These are phyloP conservation scores for Colletotrichum aenigma DNA, from an alignment of 2,329 filamentous ascomycete genomes.

Conservation along the genomic window DNA sequence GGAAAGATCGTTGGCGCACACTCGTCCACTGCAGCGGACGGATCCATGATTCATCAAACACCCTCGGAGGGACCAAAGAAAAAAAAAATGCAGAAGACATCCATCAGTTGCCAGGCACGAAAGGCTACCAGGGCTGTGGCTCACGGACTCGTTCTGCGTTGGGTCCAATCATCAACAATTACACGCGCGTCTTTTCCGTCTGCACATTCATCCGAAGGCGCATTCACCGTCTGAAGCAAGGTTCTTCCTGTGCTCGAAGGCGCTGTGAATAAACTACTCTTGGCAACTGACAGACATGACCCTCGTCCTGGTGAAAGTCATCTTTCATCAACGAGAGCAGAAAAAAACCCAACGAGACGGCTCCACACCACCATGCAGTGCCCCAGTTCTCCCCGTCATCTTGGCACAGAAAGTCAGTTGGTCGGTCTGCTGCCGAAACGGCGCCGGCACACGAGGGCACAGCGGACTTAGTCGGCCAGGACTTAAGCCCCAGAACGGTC, in stretches of 20 bases:
- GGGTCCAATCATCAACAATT: neutral
- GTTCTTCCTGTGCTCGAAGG: neutral
- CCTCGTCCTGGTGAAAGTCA: neutral
- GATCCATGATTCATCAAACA: conserved; percentile 16
- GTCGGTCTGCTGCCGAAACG: neutral
- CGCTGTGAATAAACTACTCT: conserved; percentile 13
- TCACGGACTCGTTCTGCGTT: neutral
- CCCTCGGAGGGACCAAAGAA: neutral
- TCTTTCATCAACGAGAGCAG: neutral
- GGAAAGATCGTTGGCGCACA: conserved; percentile 14
- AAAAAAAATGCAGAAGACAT: neutral
- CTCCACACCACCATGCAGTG: neutral
- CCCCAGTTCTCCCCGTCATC: conserved; percentile 12
- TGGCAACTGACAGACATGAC: neutral
- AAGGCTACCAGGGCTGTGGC: neutral
- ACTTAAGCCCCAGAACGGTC: conserved; percentile 8
- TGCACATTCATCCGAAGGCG: neutral
- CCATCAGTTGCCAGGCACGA: neutral
- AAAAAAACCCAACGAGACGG: neutral
- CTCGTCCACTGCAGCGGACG: neutral
- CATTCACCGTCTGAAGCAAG: neutral
- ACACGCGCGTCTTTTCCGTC: neutral
- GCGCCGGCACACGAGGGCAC: neutral
- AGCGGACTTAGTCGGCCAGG: conserved; percentile 15
- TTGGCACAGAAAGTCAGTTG: neutral